Conservation (phyloP, 441 rosid genomes). For the Euphorbia schlechtendalii region DNA sequence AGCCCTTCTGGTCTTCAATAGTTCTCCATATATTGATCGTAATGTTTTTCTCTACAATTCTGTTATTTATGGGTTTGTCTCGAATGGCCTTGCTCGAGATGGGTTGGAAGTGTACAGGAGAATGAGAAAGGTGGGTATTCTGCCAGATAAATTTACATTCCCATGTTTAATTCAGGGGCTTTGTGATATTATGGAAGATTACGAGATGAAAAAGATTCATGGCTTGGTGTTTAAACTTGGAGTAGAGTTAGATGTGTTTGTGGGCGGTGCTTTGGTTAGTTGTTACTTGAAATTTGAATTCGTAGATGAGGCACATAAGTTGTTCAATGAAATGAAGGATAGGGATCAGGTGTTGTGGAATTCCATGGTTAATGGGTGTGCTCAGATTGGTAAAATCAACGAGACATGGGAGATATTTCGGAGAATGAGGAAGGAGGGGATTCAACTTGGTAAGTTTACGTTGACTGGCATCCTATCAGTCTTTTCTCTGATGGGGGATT, state of each 20-base stretch:
- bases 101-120: background rate
- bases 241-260: background rate
- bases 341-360: background rate
- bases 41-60: background rate
- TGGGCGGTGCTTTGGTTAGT: background rate
- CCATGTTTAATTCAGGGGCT: background rate
- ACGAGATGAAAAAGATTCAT: background rate
- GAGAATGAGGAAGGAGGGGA: slow-evolving; percentile 4
- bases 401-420: background rate
- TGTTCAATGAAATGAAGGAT: background rate
- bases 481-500: background rate
- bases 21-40: background rate
- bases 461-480: background rate
- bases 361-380: slow-evolving; percentile 1
- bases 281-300: background rate
- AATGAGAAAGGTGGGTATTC: background rate
- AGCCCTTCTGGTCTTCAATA: background rate
- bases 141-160: background rate
- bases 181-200: background rate
- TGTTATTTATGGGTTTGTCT: background rate
- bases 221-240: slow-evolving; percentile 1
- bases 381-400: background rate
- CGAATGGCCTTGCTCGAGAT: slow-evolving; percentile 1
- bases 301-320: background rate
- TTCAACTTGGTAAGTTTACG: background rate